Percentiles rank a stretch among this genome's conserved stretches.
Conservation (phyloP, 768 basidiomycete species). For the Coprinellus aureogranulatus region DNA sequence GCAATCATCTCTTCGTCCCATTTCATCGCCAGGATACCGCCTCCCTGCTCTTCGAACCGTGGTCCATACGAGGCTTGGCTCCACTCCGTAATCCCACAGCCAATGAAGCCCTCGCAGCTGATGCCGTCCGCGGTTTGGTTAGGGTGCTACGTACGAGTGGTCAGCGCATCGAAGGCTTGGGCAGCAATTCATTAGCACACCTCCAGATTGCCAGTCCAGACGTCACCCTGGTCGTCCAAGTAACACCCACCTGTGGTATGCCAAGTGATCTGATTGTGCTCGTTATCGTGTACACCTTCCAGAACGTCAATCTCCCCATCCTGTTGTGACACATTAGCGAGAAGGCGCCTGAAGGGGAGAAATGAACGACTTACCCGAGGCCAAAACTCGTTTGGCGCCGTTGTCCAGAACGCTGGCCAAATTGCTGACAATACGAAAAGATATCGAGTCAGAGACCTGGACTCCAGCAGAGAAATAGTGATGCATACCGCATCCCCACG, state of each 20-base stretch:
- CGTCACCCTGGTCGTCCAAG: constrained; percentile 13
- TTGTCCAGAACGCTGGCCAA: constrained; percentile 79
- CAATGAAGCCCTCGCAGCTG: constrained; percentile 51
- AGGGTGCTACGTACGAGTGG: no score
- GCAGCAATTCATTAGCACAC: no score
- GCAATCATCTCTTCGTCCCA: constrained; percentile 81
- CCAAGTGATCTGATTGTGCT: constrained; percentile 83
- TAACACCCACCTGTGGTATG: constrained; percentile 45
- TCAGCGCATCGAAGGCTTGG: no score
- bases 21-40: constrained; percentile 86
- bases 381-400: not conserved
- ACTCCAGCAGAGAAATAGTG: not conserved
- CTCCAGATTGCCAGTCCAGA: no score
- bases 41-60: constrained; percentile 74
- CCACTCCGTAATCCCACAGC: constrained; percentile 78
- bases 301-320: constrained; percentile 79
- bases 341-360: no score
- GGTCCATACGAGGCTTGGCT: constrained; percentile 82
- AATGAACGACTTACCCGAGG: not conserved
- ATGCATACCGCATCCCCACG: constrained; percentile 78
- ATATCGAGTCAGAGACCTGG: constrained; percentile 1
- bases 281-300: constrained; percentile 81
- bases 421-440: constrained; percentile 41
- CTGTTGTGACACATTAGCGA: not conserved
- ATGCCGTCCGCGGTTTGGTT: no score